Conservation (phyloP, 768 basidiomycete genomes). For the Grammothele lineata region DNA sequence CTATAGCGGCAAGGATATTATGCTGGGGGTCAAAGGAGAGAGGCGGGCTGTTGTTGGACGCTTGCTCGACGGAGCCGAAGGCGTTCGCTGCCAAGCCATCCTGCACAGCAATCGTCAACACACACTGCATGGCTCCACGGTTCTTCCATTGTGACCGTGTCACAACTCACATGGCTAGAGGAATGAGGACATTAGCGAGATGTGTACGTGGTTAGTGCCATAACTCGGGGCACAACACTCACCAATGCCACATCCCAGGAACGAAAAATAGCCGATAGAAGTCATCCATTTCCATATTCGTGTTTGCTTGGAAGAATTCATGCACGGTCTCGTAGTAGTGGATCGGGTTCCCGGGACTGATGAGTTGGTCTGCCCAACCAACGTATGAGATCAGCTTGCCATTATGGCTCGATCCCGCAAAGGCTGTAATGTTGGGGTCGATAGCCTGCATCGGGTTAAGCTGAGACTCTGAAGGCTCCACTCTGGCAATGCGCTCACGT, state of each 20-base stretch:
- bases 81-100: slow-evolving; percentile 25
- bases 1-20: slow-evolving; percentile 28
- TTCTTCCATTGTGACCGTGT: too few relatives aligned
- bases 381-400: slow-evolving; percentile 24
- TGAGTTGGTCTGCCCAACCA: slow-evolving; percentile 26
- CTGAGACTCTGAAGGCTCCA: too few relatives aligned
- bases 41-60: slow-evolving; percentile 16
- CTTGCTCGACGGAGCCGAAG: slow-evolving; percentile 24
- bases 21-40: slow-evolving; percentile 18
- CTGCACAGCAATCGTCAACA: slow-evolving; percentile 4
- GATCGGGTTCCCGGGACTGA: slow-evolving; percentile 25
- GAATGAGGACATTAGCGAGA: neutral
- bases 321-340: slow-evolving; percentile 24
- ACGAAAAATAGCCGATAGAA: slow-evolving; percentile 31
- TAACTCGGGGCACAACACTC: too few relatives aligned
- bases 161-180: neutral
- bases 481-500: slow-evolving; percentile 6
- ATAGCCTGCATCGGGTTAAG: slow-evolving; percentile 15
- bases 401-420: slow-evolving; percentile 18
- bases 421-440: slow-evolving; percentile 20
- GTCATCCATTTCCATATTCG: slow-evolving; percentile 23
- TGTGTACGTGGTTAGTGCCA: too few relatives aligned
- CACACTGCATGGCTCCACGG: too few relatives aligned
- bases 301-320: slow-evolving; percentile 17
- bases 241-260: slow-evolving; percentile 31